phyloP scores from a whole-genome alignment of 192 early-diverging fungal genomes.

The Chytriomyces sp. region DNA sequence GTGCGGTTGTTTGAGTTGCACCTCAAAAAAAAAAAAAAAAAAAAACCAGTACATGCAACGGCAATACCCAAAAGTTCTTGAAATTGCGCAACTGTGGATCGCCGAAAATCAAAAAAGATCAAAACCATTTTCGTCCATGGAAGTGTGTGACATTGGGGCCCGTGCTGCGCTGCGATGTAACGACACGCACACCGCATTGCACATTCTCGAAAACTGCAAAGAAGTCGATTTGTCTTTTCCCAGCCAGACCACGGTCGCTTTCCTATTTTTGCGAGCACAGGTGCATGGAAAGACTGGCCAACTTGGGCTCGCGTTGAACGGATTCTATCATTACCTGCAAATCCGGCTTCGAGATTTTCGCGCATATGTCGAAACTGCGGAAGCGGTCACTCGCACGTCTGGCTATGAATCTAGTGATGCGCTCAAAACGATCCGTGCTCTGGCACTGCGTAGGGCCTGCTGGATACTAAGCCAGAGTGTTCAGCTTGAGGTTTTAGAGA shows the following conservation, averaged over 20 bases:
- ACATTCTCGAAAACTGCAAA: neutral
- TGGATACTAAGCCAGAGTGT: neutral
- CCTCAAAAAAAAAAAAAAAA: too few species aligned
- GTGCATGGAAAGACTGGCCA: neutral
- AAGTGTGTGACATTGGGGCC: slow-evolving; percentile 18
- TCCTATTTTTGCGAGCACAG: neutral
- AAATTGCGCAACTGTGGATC: slow-evolving; percentile 3
- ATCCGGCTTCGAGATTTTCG: neutral
- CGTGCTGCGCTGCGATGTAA: neutral
- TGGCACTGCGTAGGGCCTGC: slow-evolving; percentile 3
- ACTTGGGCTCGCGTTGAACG: neutral
- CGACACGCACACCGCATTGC: neutral
- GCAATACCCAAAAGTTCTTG: neutral
- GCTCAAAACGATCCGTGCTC: neutral
- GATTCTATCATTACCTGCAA: neutral
- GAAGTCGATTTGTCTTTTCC: neutral
- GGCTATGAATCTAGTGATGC: neutral
- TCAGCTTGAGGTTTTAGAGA: neutral
- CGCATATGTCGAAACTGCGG: neutral
- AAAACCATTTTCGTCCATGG: slow-evolving; percentile 10
- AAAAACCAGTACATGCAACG: neutral
- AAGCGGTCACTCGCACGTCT: neutral
- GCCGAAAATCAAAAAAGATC: neutral
- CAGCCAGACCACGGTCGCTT: slow-evolving; percentile 9
- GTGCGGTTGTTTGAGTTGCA: too few species aligned